A percentile compares a stretch with the other conserved stretches of the same genome.
Evolutionary conservation across 2,329 filamentous ascomycete species (phyloP).

Genomic region (Epicoccum sorghinum): DNA sequence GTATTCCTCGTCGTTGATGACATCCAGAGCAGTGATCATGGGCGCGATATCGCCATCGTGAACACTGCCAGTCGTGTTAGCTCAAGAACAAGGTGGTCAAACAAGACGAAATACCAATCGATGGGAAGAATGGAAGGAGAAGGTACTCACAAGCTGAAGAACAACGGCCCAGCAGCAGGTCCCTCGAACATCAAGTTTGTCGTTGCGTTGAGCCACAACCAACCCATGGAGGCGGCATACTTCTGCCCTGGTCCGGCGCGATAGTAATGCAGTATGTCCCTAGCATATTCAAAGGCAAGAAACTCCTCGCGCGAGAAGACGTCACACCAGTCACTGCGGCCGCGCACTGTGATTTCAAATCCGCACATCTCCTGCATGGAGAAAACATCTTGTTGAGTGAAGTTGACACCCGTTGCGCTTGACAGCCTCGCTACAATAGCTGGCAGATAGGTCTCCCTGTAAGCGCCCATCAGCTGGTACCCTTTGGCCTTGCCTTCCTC

Average conservation of each 20-base stretch:
- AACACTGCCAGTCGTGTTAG: constrained; percentile 44
- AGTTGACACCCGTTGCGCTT: constrained; percentile 50
- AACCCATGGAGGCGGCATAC: constrained; percentile 62
- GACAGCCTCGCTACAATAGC: constrained; percentile 54
- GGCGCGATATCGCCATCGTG: constrained; percentile 66
- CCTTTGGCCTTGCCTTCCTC: constrained; percentile 59
- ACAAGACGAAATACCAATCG: too few species aligned
- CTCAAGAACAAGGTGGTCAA: too few species aligned
- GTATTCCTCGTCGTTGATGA: constrained; percentile 53
- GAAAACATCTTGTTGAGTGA: constrained; percentile 58
- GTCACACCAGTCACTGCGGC: constrained; percentile 62
- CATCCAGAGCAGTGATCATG: constrained; percentile 59
- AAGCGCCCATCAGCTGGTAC: constrained; percentile 54
- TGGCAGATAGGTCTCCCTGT: constrained; percentile 56
- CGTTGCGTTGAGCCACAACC: constrained; percentile 65
- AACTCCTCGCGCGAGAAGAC: constrained; percentile 62
- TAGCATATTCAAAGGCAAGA: constrained; percentile 63
- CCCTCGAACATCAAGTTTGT: constrained; percentile 55
- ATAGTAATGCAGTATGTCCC: constrained; percentile 65
- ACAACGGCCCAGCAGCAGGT: constrained; percentile 53
- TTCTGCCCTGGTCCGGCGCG: constrained; percentile 63
- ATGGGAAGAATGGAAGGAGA: neutral
- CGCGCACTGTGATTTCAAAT: constrained; percentile 62
- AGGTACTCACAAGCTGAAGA: constrained; percentile 60
- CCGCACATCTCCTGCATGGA: constrained; percentile 68